These are phyloP conservation scores for Boletus reticulatus DNA, from an alignment of 768 basidiomycete species.

Conservation along the genomic window DNA sequence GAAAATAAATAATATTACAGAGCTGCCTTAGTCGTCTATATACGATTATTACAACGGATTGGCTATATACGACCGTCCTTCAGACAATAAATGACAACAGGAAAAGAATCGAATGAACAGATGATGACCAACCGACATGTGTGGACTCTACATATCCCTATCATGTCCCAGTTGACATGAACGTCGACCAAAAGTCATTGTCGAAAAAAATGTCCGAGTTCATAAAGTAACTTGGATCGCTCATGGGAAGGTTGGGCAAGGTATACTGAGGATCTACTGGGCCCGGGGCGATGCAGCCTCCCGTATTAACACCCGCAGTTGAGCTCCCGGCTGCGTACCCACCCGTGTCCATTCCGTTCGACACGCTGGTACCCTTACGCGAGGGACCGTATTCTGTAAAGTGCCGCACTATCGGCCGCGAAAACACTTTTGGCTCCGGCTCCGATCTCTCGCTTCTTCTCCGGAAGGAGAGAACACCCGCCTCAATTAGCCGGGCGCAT, in stretches of 20 bases:
- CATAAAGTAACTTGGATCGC: slow-evolving; percentile 32
- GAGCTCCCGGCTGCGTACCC: slow-evolving; percentile 12
- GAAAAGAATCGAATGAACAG: background rate
- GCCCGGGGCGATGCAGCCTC: background rate
- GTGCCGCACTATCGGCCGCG: slow-evolving; percentile 19
- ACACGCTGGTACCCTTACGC: slow-evolving; percentile 14
- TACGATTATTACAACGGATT: slow-evolving; percentile 2
- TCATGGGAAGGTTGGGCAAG: slow-evolving; percentile 23
- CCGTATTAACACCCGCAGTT: background rate
- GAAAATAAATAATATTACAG: too few species aligned
- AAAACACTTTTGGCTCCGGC: slow-evolving; percentile 18
- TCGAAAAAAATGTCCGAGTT: slow-evolving; percentile 41
- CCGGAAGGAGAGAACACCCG: slow-evolving; percentile 31
- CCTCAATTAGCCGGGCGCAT: slow-evolving; percentile 41
- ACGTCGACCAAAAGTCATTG: slow-evolving; percentile 42
- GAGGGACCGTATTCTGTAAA: slow-evolving; percentile 20
- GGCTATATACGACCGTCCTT: background rate
- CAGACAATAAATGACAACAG: background rate
- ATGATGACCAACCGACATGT: background rate
- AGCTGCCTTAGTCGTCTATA: background rate
- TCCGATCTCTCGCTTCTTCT: slow-evolving; percentile 26
- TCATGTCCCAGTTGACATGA: slow-evolving; percentile 27
- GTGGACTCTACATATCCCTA: background rate
- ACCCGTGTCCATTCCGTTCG: slow-evolving; percentile 18
- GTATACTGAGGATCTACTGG: slow-evolving; percentile 18